Evolutionary conservation across 2,329 filamentous ascomycete genomes (phyloP).

Genomic region (Hypoxylon sp.): DNA sequence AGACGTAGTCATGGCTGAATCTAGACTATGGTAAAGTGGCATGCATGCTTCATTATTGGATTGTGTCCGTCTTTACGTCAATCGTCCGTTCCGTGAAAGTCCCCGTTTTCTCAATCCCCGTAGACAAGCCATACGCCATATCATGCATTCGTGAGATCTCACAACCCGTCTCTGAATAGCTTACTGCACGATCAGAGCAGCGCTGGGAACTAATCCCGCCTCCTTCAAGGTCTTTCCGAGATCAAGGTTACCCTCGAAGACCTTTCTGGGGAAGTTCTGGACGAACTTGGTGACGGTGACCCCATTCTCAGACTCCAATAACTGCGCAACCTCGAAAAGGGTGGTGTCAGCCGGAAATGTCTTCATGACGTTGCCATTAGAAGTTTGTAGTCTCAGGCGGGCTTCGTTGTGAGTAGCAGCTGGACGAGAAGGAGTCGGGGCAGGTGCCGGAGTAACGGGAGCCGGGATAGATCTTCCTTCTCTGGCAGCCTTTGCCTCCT

Average conservation of each 20-base stretch:
- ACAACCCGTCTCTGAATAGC: background rate
- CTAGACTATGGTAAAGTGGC: constrained; percentile 8
- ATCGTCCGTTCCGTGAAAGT: constrained; percentile 8
- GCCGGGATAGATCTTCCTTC: constrained; percentile 74
- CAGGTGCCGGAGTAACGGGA: constrained; percentile 59
- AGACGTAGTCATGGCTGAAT: constrained; percentile 6
- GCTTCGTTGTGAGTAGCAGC: constrained; percentile 83
- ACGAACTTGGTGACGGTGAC: constrained; percentile 81
- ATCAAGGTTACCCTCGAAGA: constrained; percentile 77
- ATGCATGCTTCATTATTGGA: constrained; percentile 6
- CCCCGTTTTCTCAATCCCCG: constrained; percentile 17
- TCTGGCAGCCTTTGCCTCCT: constrained; percentile 86
- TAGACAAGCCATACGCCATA: constrained; percentile 39
- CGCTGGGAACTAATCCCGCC: constrained; percentile 89
- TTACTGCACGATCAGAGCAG: constrained; percentile 83
- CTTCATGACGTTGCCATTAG: constrained; percentile 84
- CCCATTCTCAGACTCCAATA: constrained; percentile 79
- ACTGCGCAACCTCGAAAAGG: constrained; percentile 89
- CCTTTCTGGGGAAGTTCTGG: constrained; percentile 89
- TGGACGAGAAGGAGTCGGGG: constrained; percentile 66
- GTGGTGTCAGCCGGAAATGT: constrained; percentile 91
- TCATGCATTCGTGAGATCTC: constrained; percentile 43
- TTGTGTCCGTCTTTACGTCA: constrained; percentile 9
- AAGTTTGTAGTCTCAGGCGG: constrained; percentile 84
- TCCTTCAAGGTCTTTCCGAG: constrained; percentile 95